A percentile compares a stretch with the other conserved stretches of the same genome.
These are phyloP conservation scores for Pascua sp. DNA, from an alignment of 1,284 basidiomycete genomes.

Conservation along the genomic window DNA sequence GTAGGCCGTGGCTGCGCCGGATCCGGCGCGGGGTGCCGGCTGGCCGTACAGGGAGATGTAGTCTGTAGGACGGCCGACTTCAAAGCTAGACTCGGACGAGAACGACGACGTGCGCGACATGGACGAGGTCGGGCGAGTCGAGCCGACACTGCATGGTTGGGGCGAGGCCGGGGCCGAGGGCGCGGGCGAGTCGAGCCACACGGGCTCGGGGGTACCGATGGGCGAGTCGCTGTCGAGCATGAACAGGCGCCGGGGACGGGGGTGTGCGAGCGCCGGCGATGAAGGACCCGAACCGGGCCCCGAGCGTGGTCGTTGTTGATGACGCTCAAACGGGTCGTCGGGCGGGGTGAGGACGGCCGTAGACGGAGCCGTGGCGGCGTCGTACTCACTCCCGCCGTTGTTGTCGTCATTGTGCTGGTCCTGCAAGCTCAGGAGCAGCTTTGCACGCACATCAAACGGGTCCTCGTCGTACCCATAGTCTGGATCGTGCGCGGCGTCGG, in stretches of 20 bases:
- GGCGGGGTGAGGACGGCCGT: background rate
- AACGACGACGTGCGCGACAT: constrained; percentile 9
- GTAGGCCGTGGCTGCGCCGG: too few species aligned
- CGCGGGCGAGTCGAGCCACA: constrained; percentile 5
- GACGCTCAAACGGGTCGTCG: background rate
- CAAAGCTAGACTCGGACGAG: constrained; percentile 17
- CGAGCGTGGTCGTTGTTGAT: background rate
- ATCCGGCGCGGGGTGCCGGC: too few species aligned
- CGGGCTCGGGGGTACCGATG: background rate
- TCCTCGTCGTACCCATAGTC: constrained; percentile 23
- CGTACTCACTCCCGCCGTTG: background rate
- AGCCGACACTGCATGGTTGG: background rate
- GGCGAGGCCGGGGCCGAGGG: background rate
- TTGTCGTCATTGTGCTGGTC: background rate
- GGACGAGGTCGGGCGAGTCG: background rate
- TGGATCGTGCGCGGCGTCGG: constrained; percentile 13
- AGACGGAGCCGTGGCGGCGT: background rate
- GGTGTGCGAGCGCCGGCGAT: background rate
- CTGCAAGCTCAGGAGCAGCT: constrained; percentile 5
- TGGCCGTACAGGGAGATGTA: constrained; percentile 13
- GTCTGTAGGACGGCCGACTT: constrained; percentile 15
- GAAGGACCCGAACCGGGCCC: background rate
- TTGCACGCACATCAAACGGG: constrained; percentile 17
- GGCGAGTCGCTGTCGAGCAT: background rate
- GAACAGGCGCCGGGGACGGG: background rate